Base-by-base conservation (phyloP, 78 protist genomes). In the Planoprotostelium fungivorum region DNA sequence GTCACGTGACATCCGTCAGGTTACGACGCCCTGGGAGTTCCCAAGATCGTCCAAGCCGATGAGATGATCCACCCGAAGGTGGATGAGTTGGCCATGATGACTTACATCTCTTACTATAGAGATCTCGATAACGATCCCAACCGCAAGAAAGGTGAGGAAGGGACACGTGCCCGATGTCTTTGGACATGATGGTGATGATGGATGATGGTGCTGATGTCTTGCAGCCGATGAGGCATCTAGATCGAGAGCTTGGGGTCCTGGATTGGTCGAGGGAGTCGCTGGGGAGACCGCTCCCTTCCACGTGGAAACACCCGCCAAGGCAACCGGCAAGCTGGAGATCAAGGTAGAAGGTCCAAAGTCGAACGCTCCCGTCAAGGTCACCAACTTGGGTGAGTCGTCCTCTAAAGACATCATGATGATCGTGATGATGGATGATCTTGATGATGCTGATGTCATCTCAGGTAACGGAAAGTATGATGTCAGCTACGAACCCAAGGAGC, bases 401-500 rank as follows among this genome's bases (percentile, higher is more conserved):
- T 28, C 10, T 10, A 31, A 31, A 10, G 29, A 84, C 28, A 84
- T 10, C 25, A 1, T 10, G 86, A 51, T 16, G 86, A 84, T 1
- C 10, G 1, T 31, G 10, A 1, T 31, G 86, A 31, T 1, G 10
- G n/a, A n/a, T n/a, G n/a, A n/a, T n/a, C n/a, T n/a, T n/a, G n/a
- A n/a, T n/a, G n/a, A n/a, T n/a, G n/a, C n/a, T n/a, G n/a, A n/a
- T n/a, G n/a, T n/a, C 5, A 51, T 25, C 16, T 51, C 73, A 51
- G 73, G 96, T 38, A 93, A 94, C 84, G 96, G 96, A 84, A 91
- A 93, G 35, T 94, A 94, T 51, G 93, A 89, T 39, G 96, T 90
- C 34, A 94, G 87, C 35, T 94, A 92, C 37, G 90, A 73, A 29
- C 94, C 96, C 73, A 89, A 39, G 87, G 96, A 37, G 39, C 86